These are phyloP conservation scores for Fraxinus floribunda DNA, from an alignment of 305 asterid genomes.

Conservation along the genomic window DNA sequence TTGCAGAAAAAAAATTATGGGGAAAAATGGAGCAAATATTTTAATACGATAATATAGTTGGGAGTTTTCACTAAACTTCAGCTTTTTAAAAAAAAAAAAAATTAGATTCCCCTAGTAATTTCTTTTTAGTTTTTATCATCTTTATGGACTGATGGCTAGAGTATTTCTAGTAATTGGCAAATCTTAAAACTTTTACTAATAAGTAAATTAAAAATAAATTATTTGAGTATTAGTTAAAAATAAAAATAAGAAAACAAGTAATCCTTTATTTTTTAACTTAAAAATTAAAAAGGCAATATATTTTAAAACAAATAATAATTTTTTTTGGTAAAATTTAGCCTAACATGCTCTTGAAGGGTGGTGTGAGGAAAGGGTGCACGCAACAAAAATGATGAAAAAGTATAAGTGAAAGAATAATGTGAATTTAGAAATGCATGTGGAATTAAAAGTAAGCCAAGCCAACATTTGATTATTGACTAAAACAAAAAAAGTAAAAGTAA, in stretches of 20 bases:
- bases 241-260: too few species aligned
- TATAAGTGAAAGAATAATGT: neutral
- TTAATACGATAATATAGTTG: neutral
- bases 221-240: neutral
- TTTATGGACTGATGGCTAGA: too few species aligned
- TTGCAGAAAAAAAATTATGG: neutral
- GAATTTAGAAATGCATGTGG: neutral
- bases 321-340: neutral
- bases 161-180: neutral
- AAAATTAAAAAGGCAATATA: too few species aligned
- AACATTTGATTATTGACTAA: slow-evolving; percentile 32
- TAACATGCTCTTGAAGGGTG: neutral
- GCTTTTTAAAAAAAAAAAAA: too few species aligned
- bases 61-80: neutral
- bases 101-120: too few species aligned
- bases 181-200: neutral
- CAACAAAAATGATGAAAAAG: neutral
- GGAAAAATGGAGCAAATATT: neutral
- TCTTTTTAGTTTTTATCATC: too few species aligned
- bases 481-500: slow-evolving; percentile 10
- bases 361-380: neutral
- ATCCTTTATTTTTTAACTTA: neutral
- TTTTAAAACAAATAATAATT: too few species aligned
- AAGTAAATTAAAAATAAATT: too few species aligned
- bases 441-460: slow-evolving; percentile 1